Percentiles rank a stretch among this genome's conserved stretches.
phyloP scores from a whole-genome alignment of 2,329 filamentous ascomycete genomes.

The Ascochyta pisi region DNA sequence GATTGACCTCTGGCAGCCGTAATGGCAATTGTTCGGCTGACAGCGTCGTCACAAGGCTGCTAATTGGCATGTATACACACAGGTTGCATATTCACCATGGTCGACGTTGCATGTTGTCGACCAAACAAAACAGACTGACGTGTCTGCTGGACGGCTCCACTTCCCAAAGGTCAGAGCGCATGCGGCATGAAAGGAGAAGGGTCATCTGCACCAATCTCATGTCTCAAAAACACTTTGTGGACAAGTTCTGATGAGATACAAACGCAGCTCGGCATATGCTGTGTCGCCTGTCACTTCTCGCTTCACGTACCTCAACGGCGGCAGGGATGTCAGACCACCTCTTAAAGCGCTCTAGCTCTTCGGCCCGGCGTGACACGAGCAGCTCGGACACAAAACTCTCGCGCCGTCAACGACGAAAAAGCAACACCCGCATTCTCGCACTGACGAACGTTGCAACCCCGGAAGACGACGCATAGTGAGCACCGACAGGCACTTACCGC shows the following conservation, averaged over 20 bases:
- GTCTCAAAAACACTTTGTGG: slow-evolving; percentile 19
- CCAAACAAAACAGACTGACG: slow-evolving; percentile 17
- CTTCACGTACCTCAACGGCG: slow-evolving; percentile 35
- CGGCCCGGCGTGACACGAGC: slow-evolving; percentile 32
- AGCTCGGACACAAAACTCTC: slow-evolving; percentile 11
- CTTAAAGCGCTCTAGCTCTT: slow-evolving; percentile 29
- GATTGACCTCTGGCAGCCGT: slow-evolving; percentile 1
- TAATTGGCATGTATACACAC: slow-evolving; percentile 1
- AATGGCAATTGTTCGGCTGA: neutral
- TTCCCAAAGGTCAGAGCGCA: slow-evolving; percentile 20
- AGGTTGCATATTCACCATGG: slow-evolving; percentile 6
- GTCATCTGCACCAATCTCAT: slow-evolving; percentile 27
- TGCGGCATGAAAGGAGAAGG: slow-evolving; percentile 18
- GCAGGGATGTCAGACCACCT: slow-evolving; percentile 31
- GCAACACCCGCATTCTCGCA: slow-evolving; percentile 15
- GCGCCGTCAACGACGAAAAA: slow-evolving; percentile 15
- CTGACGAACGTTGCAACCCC: slow-evolving; percentile 2
- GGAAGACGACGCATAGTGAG: slow-evolving; percentile 2
- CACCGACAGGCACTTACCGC: neutral
- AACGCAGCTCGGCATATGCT: slow-evolving; percentile 29
- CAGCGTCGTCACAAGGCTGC: slow-evolving; percentile 4
- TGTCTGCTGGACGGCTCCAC: slow-evolving; percentile 18
- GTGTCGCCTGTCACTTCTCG: slow-evolving; percentile 40
- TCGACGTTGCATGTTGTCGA: slow-evolving; percentile 19
- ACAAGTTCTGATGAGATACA: slow-evolving; percentile 27